Evolutionary conservation across 352 stramenopile genomes (phyloP), one percentile per base, ranked within the genome.

Genomic region (Phytophthora aleatoria): DNA sequence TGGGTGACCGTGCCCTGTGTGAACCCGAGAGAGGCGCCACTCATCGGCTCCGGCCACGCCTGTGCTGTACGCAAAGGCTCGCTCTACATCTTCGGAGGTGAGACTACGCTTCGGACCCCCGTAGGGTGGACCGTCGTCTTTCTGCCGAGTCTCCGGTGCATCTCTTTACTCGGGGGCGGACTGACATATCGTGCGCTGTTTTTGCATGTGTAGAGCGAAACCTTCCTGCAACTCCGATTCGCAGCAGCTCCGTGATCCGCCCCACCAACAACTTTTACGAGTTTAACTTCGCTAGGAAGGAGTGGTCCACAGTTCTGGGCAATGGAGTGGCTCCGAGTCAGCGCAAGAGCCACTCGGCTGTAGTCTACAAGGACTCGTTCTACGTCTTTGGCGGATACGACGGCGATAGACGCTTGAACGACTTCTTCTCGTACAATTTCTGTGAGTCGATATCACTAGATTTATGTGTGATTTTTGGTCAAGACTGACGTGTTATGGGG

Each of bases 341-440:
- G 44, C 87, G 96, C 43, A 94, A 98, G 80, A 89, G 92, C 61
- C 94, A 98, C 73, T 89, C 97, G 6, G 91, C 88, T 3, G 88
- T 98, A 27, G 84, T 97, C 6, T 88, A 97, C 78, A 90, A 92
- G 48, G 89, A 96, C 62, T 90, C 83, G 59, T 94, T 99, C 69
- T 98, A 94, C 61, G 88, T 99, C 5, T 98, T 98, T 61, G 92
- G 85, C 3, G 95, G 96, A 28, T 98, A 98, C 63, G 90, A 98
- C 71, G 96, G 96, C 12, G 90, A 82, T 50, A 86, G 79, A 59
- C 84, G 96, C 36, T 83, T 98, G 15, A 98, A 98, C 73, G 94
- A 98, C 61, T 98, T 99, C 68, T 92, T 98, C 72, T 87, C 95
- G 45, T 99, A 95, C 79, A 94, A 97, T 61, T 98, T 98, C 61